These are phyloP conservation scores for Larix kaempferi DNA, from an alignment of 75 land plant genomes.

Conservation along the genomic window DNA sequence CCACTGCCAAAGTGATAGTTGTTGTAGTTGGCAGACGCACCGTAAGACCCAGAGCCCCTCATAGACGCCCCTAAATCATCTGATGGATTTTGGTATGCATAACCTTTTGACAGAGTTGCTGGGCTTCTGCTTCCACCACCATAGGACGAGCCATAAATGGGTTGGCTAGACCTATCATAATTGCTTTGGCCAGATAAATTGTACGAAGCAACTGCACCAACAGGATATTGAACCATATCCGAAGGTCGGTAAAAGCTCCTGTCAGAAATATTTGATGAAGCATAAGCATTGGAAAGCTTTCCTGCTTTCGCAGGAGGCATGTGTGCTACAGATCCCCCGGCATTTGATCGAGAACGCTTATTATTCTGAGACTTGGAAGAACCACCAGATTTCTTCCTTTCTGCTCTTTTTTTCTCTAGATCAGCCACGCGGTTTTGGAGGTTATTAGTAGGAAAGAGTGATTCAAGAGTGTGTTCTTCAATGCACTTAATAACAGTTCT, in stretches of 20 bases:
- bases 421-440: conserved; percentile 71
- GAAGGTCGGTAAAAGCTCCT: conserved; percentile 53
- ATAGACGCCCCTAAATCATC: conserved; percentile 44
- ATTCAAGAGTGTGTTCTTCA: conserved; percentile 76
- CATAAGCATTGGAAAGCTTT: conserved; percentile 45
- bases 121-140: conserved; percentile 55
- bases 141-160: conserved; percentile 21
- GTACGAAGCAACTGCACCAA: conserved; percentile 23
- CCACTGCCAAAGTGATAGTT: conserved; percentile 17
- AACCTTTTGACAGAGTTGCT: conserved; percentile 26
- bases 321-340: conserved; percentile 40
- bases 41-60: conserved; percentile 29
- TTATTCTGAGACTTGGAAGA: conserved; percentile 26
- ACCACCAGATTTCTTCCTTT: conserved; percentile 49
- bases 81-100: conserved; percentile 42
- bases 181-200: conserved; percentile 10
- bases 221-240: conserved; percentile 36
- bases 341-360: conserved; percentile 63
- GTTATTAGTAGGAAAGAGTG: conserved; percentile 59
- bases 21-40: conserved; percentile 20
- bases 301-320: conserved; percentile 82
- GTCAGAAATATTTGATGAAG: conserved; percentile 41
- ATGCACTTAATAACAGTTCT: conserved; percentile 79
- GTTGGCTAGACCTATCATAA: conserved; percentile 23
- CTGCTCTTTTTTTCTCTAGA: conserved; percentile 66